Conservation (phyloP, 1,284 basidiomycete species). For the Malassezia japonica region DNA sequence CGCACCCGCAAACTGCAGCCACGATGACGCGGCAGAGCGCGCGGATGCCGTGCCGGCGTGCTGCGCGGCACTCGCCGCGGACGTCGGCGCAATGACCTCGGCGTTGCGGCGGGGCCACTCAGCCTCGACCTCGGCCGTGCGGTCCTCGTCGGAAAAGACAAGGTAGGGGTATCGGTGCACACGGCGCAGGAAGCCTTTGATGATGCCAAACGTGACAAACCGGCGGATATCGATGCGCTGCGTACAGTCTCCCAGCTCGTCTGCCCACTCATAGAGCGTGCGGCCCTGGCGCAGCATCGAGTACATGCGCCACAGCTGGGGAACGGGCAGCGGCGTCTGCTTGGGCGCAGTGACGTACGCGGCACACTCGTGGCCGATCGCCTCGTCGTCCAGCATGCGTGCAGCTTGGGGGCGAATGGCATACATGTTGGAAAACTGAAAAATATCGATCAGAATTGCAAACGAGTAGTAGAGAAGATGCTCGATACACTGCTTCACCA, state of each 20-base stretch:
- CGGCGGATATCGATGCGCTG: conserved; percentile 79
- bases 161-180: conserved; percentile 85
- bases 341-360: conserved; percentile 73
- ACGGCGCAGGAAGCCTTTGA: conserved; percentile 88
- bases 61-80: neutral
- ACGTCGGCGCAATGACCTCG: conserved; percentile 2
- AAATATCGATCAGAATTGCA: conserved; percentile 88
- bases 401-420: conserved; percentile 72
- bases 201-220: conserved; percentile 96
- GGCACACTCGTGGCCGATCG: conserved; percentile 77
- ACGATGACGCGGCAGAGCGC: conserved; percentile 1
- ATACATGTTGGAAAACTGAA: conserved; percentile 90
- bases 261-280: conserved; percentile 82
- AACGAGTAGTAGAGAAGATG: conserved; percentile 96
- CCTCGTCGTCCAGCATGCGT: conserved; percentile 69
- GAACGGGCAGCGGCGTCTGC: conserved; percentile 41
- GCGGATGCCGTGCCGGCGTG: neutral
- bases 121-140: conserved; percentile 1
- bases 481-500: conserved; percentile 77
- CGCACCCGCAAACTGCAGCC: conserved; percentile 1
- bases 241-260: conserved; percentile 55
- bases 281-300: conserved; percentile 73
- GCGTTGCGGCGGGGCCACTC: conserved; percentile 3
- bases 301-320: conserved; percentile 68
- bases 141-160: conserved; percentile 12